Percentiles rank a stretch among this genome's conserved stretches.
These are phyloP conservation scores for Pleurostoma richardsiae DNA, from an alignment of 2,329 filamentous ascomycete species.

Conservation along the genomic window DNA sequence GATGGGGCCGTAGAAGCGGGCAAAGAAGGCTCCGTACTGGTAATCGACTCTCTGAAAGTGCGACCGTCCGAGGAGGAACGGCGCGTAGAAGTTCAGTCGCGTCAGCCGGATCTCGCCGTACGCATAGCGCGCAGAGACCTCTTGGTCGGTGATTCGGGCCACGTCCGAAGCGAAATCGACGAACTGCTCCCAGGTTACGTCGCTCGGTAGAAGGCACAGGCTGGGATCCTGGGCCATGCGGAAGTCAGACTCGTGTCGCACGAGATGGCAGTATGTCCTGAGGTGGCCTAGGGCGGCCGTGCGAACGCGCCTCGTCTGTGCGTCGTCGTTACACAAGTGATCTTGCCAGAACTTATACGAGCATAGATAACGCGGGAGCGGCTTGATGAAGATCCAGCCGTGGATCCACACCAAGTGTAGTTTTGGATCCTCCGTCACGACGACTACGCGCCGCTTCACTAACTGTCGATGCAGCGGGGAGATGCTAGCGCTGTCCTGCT, in stretches of 20 bases:
- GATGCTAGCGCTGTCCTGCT: slow-evolving; percentile 10
- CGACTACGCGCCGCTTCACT: slow-evolving; percentile 19
- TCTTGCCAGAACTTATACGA: slow-evolving; percentile 17
- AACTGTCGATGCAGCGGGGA: slow-evolving; percentile 22
- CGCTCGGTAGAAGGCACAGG: slow-evolving; percentile 7
- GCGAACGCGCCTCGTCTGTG: slow-evolving; percentile 3
- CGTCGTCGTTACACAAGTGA: slow-evolving; percentile 7
- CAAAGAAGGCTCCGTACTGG: slow-evolving; percentile 16
- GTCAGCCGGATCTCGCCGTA: slow-evolving; percentile 8
- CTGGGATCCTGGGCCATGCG: slow-evolving; percentile 17
- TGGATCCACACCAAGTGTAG: slow-evolving; percentile 26
- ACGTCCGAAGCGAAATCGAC: slow-evolving; percentile 7
- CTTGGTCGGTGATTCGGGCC: slow-evolving; percentile 6
- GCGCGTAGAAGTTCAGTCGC: slow-evolving; percentile 14
- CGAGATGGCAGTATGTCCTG: slow-evolving; percentile 22
- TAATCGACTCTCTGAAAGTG: slow-evolving; percentile 15
- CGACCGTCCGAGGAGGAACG: slow-evolving; percentile 12
- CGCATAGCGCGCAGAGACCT: slow-evolving; percentile 10
- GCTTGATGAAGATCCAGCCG: slow-evolving; percentile 24
- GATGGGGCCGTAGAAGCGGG: slow-evolving; percentile 14
- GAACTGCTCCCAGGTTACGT: slow-evolving; percentile 13
- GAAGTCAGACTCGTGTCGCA: slow-evolving; percentile 27
- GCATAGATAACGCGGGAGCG: slow-evolving; percentile 21
- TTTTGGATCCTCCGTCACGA: slow-evolving; percentile 25
- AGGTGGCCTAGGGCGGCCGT: slow-evolving; percentile 24